Conservation (phyloP, 2,329 filamentous ascomycete genomes). For the Lanzia echinophila region DNA sequence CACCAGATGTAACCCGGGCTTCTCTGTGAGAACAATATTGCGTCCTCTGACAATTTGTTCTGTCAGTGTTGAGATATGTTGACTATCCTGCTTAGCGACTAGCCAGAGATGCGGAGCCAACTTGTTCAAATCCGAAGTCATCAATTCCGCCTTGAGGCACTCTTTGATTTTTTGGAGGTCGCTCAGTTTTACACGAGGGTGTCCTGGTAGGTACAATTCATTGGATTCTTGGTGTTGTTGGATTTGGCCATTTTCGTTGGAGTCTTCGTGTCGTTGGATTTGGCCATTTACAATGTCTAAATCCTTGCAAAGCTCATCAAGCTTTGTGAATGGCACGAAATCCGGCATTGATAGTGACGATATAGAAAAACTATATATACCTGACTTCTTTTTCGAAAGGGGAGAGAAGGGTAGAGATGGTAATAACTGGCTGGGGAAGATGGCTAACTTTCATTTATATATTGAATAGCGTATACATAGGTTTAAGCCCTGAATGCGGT, state of each 20-base stretch:
- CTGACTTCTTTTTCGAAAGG: too few species aligned
- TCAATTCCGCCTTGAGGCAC: slow-evolving; percentile 1
- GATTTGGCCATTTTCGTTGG: not conserved
- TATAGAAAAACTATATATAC: too few species aligned
- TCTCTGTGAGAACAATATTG: slow-evolving; percentile 29
- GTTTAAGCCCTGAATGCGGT: too few species aligned
- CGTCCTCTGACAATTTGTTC: slow-evolving; percentile 26
- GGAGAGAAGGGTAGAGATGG: too few species aligned
- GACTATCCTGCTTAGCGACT: not conserved
- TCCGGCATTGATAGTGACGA: too few species aligned
- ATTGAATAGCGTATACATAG: too few species aligned
- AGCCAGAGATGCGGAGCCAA: slow-evolving; percentile 11
- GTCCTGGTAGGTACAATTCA: not conserved
- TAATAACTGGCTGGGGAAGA: too few species aligned
- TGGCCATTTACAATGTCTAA: too few species aligned
- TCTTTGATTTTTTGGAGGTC: not conserved
- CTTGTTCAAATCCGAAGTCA: slow-evolving; percentile 7
- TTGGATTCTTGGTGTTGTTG: not conserved
- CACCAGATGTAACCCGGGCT: slow-evolving; percentile 30
- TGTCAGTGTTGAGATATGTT: slow-evolving; percentile 22
- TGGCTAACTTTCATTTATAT: too few species aligned
- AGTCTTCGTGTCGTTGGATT: too few species aligned
- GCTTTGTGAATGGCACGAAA: too few species aligned
- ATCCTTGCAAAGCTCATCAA: too few species aligned
- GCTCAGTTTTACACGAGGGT: not conserved